These are phyloP conservation scores for Beta corolliflora DNA, from an alignment of 179 eudicot genomes.

Conservation along the genomic window DNA sequence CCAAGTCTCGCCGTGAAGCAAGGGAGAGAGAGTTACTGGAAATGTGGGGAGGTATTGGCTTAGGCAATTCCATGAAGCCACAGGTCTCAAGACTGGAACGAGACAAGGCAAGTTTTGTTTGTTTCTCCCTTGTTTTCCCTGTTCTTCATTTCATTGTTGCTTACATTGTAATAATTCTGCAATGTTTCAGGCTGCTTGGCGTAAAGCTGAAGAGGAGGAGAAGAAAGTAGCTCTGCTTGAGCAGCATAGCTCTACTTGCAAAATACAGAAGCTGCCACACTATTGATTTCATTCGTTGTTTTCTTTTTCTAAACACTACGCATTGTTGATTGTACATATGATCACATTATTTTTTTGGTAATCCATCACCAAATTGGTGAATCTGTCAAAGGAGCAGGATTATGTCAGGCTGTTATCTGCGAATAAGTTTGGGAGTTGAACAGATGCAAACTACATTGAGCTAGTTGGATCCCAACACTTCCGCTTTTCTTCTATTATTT, in stretches of 20 bases:
- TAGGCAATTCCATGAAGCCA: slow-evolving; percentile 63
- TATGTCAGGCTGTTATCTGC: neutral
- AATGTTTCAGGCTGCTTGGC: slow-evolving; percentile 80
- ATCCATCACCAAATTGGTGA: neutral
- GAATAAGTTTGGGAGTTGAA: neutral
- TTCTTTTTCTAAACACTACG: neutral
- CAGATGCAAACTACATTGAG: too few species aligned
- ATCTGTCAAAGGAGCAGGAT: neutral
- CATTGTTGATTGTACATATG: neutral
- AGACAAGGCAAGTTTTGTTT: slow-evolving; percentile 56
- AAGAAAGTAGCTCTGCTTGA: slow-evolving; percentile 39
- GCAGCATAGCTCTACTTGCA: slow-evolving; percentile 4
- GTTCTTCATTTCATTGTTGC: neutral
- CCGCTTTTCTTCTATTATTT: too few species aligned
- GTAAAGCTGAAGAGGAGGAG: slow-evolving; percentile 87
- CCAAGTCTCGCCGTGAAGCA: slow-evolving; percentile 51
- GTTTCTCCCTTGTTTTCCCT: neutral
- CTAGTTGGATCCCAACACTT: too few species aligned
- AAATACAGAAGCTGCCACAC: neutral
- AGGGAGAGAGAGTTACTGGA: slow-evolving; percentile 72
- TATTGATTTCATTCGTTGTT: neutral
- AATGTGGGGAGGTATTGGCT: slow-evolving; percentile 73
- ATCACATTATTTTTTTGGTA: neutral
- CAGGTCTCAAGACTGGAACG: slow-evolving; percentile 66
- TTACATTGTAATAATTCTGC: neutral